Conservation (phyloP, 2,329 filamentous ascomycete species). For the Aspergillus pseudoglaucus region DNA sequence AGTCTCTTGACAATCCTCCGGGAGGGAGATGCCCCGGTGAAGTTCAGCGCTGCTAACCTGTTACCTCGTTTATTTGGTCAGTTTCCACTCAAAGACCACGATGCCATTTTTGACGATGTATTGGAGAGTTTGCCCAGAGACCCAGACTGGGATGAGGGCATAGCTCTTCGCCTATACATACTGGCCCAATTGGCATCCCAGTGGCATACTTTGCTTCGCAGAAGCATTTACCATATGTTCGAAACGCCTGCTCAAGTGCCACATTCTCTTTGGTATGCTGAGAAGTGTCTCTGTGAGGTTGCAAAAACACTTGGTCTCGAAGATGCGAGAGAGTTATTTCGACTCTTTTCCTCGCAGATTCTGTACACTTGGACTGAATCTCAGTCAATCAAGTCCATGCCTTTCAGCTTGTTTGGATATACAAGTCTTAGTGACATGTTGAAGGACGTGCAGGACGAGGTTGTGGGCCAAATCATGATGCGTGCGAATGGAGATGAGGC, state of each 20-base stretch:
- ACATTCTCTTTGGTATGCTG: slow-evolving; percentile 62
- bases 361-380: slow-evolving; percentile 82
- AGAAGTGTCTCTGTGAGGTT: slow-evolving; percentile 62
- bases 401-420: slow-evolving; percentile 82
- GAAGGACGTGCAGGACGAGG: slow-evolving; percentile 65
- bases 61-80: slow-evolving; percentile 71
- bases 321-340: slow-evolving; percentile 66
- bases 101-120: slow-evolving; percentile 77
- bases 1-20: slow-evolving; percentile 68
- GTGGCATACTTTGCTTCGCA: slow-evolving; percentile 80
- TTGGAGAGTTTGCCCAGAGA: slow-evolving; percentile 71
- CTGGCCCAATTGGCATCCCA: slow-evolving; percentile 69
- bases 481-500: slow-evolving; percentile 62
- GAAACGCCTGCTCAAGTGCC: slow-evolving; percentile 73
- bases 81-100: slow-evolving; percentile 76
- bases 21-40: slow-evolving; percentile 61
- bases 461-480: slow-evolving; percentile 76
- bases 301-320: slow-evolving; percentile 59
- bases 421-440: slow-evolving; percentile 61
- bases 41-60: slow-evolving; percentile 64
- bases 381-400: slow-evolving; percentile 63
- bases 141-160: slow-evolving; percentile 66
- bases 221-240: slow-evolving; percentile 89
- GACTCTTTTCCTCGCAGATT: slow-evolving; percentile 78
- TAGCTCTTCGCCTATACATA: slow-evolving; percentile 73